Conservation (phyloP, 2,329 filamentous ascomycete genomes). For the Xylariaceae sp. region DNA sequence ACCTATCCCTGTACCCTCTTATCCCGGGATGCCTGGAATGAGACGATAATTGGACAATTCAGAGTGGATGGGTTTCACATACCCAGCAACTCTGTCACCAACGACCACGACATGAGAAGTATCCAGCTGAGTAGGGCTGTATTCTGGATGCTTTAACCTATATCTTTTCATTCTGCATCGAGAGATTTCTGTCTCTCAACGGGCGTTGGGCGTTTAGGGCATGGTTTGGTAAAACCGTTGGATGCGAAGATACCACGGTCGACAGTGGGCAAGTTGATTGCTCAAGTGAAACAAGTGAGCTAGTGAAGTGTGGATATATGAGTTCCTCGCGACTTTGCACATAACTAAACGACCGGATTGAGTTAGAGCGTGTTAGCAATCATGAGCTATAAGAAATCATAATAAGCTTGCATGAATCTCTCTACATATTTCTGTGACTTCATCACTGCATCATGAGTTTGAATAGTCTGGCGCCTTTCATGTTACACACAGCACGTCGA, state of each 20-base stretch:
- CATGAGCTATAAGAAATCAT: too few species aligned
- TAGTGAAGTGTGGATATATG: neutral
- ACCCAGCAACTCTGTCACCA: neutral
- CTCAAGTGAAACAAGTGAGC: neutral
- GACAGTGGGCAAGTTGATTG: neutral
- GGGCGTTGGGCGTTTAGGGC: constrained; percentile 10
- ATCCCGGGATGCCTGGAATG: constrained; percentile 28
- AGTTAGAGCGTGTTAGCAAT: neutral
- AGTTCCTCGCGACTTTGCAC: neutral
- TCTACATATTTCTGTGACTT: too few species aligned
- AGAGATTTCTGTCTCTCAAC: neutral
- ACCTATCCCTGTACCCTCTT: constrained; percentile 25
- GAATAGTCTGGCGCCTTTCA: too few species aligned
- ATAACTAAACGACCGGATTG: neutral
- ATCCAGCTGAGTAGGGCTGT: neutral
- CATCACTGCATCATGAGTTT: too few species aligned
- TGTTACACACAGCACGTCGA: too few species aligned
- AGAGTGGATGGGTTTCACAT: neutral
- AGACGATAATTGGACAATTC: constrained; percentile 13
- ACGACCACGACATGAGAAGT: neutral
- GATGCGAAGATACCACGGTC: neutral
- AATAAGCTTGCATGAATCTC: too few species aligned
- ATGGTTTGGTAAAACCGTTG: neutral
- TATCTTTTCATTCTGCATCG: constrained; percentile 6
- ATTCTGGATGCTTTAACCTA: neutral